A percentile compares a stretch with the other conserved stretches of the same genome.
These are phyloP conservation scores for Phaeotremella skinneri DNA, from an alignment of 768 basidiomycete species.

Conservation along the genomic window DNA sequence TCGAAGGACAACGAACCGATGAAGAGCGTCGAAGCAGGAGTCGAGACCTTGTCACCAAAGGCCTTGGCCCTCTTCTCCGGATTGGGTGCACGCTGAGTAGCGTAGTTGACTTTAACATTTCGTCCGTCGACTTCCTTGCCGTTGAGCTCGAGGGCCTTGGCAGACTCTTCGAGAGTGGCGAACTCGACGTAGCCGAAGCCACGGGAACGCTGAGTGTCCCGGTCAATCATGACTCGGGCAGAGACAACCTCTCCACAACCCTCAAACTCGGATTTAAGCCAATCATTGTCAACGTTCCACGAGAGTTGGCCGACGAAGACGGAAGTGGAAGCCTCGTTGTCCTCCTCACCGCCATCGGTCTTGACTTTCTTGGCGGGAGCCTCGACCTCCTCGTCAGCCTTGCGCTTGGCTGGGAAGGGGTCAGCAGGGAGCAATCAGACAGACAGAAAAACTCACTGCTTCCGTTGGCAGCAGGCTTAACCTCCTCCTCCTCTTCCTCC, in stretches of 20 bases:
- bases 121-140: constrained; percentile 92
- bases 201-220: constrained; percentile 53
- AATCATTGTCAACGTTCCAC: constrained; percentile 96
- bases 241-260: constrained; percentile 81
- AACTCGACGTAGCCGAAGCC: constrained; percentile 64
- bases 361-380: constrained; percentile 79
- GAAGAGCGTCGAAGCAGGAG: constrained; percentile 74
- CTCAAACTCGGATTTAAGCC: constrained; percentile 85
- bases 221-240: constrained; percentile 72
- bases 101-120: constrained; percentile 77
- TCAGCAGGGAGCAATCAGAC: constrained; percentile 15
- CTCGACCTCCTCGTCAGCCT: constrained; percentile 65
- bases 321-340: constrained; percentile 61
- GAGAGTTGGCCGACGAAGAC: constrained; percentile 91
- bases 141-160: constrained; percentile 73
- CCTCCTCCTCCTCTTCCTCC: constrained; percentile 58
- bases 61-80: constrained; percentile 66
- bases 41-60: constrained; percentile 68
- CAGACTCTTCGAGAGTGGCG: constrained; percentile 55
- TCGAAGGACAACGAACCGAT: constrained; percentile 85
- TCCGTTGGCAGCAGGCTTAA: constrained; percentile 38
- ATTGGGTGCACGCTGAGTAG: constrained; percentile 59
- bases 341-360: constrained; percentile 53
- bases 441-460: constrained; percentile 8
- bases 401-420: constrained; percentile 65